Percentiles rank a stretch among this genome's conserved stretches.
phyloP scores from a whole-genome alignment of 495 filamentous ascomycete species.

The Geoglossum glabrum region DNA sequence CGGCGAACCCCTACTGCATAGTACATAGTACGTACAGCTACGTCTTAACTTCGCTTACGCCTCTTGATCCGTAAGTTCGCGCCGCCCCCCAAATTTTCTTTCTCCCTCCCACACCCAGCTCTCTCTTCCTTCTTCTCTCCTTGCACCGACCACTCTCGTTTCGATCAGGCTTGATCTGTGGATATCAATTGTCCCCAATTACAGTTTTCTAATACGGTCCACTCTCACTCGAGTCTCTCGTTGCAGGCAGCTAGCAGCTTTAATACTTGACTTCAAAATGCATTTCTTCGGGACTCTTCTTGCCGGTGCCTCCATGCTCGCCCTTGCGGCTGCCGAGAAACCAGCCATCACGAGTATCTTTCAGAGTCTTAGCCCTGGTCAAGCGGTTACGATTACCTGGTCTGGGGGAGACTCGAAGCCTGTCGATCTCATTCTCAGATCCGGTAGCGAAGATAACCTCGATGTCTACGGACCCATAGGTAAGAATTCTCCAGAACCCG shows the following conservation, averaged over 20 bases:
- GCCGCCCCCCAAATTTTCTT: background rate
- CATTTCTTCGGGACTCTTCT: constrained; percentile 5
- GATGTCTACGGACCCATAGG: constrained; percentile 5
- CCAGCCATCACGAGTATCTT: background rate
- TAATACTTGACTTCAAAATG: background rate
- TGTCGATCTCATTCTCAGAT: constrained; percentile 7
- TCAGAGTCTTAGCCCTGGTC: background rate
- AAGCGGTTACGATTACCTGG: constrained; percentile 4
- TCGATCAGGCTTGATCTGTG: background rate
- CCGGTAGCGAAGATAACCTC: constrained; percentile 7
- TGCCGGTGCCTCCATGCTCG: background rate
- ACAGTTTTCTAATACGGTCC: background rate
- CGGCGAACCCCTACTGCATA: background rate
- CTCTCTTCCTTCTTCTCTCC: background rate
- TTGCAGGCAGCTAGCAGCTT: background rate
- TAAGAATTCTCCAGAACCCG: background rate
- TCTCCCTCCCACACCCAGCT: too few species aligned
- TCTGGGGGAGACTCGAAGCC: constrained; percentile 3
- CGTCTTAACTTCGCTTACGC: background rate
- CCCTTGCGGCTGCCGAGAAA: constrained; percentile 1
- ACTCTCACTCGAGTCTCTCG: background rate
- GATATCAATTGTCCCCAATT: background rate
- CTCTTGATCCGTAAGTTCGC: background rate
- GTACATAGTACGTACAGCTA: too few species aligned
- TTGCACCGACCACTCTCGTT: background rate